Base-by-base conservation (phyloP, 2,329 filamentous ascomycete genomes). In the Cytospora paraplurivora region DNA sequence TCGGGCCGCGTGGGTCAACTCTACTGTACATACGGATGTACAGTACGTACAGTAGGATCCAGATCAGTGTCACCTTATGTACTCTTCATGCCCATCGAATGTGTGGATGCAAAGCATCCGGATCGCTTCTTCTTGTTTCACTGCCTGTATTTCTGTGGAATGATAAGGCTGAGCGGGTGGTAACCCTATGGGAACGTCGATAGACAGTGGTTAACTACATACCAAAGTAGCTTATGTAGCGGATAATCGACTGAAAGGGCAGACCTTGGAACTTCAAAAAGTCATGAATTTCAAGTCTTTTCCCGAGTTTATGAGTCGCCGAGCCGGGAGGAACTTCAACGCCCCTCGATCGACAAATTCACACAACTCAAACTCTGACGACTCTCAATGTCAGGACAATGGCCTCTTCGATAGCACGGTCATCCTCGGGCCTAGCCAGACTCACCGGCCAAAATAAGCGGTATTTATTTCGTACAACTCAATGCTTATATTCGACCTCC, bases 401-500 rank as follows among this genome's bases (percentile, higher is more conserved):
- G 64, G 19, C 50, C 27, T 32, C 47, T 21, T 38, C 54, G 49
- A 54, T 52, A 19, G n/a, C n/a, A 44, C 62, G 62, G 53, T 57
- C 35, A 32, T 27, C 57, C 17, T 34, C 44, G 33, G 56, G 58
- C 37, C 56, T 55, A 13, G n/a, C 19, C 38, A 44, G 58, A 19
- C 27, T 35, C 27, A 21, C 37, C 19, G 33, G 21, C 21, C 55
- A 38, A 15, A 59, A 17, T 11, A n/a, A 32, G 11, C 37, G 32
- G 35, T 38, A 41, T 17, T 7, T 21, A n/a, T 21, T 57, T 35
- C 62, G 33, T 56, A 19, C 37, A 27, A 47, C 62, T 19, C 51
- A 54, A 8, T 51, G 57, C 19, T 51, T 58, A 51, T 62, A 66
- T 58, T 60, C 70, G 49, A 38, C 63, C 12, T 57, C 61, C 27